Percentiles rank a stretch among this genome's conserved stretches.
These are phyloP conservation scores for Aspergillus versicolor DNA, from an alignment of 2,329 filamentous ascomycete genomes.

Conservation along the genomic window DNA sequence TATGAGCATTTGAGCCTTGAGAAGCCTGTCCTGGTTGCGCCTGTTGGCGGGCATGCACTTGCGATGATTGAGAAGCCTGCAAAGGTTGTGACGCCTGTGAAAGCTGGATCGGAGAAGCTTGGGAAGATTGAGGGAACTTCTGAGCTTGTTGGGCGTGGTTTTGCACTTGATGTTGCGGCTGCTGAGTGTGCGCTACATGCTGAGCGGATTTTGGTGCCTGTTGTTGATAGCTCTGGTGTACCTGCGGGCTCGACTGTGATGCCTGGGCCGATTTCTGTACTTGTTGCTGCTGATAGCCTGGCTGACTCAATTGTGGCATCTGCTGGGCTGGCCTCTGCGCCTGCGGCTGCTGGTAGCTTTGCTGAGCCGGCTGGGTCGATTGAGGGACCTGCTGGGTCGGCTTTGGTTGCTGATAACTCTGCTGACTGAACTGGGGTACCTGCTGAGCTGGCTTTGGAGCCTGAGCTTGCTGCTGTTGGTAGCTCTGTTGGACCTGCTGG, in stretches of 20 bases:
- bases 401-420: conserved; percentile 16
- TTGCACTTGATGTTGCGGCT: conserved; percentile 5
- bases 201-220: background rate
- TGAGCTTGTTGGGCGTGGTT: conserved; percentile 3
- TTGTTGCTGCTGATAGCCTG: conserved; percentile 4
- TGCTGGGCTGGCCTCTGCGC: conserved; percentile 14
- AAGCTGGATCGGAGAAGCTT: background rate
- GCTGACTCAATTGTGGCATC: conserved; percentile 8
- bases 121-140: background rate
- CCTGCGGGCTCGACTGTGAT: background rate
- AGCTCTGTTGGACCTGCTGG: conserved; percentile 1
- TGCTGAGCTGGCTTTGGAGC: background rate
- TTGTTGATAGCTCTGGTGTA: conserved; percentile 3
- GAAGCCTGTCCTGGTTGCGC: background rate
- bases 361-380: background rate
- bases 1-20: background rate
- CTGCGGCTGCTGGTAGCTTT: conserved; percentile 16
- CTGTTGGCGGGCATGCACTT: no score
- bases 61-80: background rate
- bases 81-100: background rate
- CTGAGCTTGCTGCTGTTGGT: background rate
- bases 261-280: background rate
- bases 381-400: background rate
- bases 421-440: conserved; percentile 10
- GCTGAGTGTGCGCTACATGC: background rate